Percentiles rank a stretch among this genome's conserved stretches.
Evolutionary conservation across 768 basidiomycete genomes (phyloP).

Genomic region (Trichaptum fuscoviolaceum): DNA sequence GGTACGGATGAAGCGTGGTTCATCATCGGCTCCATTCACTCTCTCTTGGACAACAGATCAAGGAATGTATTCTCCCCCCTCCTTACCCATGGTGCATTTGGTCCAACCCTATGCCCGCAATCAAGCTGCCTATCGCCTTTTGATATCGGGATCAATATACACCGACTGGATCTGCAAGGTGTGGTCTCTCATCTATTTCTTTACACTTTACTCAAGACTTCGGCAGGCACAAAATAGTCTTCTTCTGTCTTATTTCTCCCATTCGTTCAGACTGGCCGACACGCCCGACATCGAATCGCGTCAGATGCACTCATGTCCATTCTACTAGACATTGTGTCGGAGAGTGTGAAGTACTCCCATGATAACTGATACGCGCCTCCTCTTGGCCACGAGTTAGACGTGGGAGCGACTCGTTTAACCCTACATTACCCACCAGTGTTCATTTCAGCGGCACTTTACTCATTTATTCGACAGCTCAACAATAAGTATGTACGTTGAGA

Average conservation of each 20-base stretch:
- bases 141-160: neutral
- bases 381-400: neutral
- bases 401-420: neutral
- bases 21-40: neutral
- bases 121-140: neutral
- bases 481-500: neutral
- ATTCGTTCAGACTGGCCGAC: neutral
- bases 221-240: neutral
- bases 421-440: neutral
- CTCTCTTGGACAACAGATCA: neutral
- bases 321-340: neutral
- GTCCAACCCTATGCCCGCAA: neutral
- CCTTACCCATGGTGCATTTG: neutral
- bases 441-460: neutral
- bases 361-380: neutral
- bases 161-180: neutral
- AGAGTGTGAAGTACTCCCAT: conserved; percentile 1
- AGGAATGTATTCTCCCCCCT: neutral
- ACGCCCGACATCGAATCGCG: neutral
- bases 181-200: neutral
- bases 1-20: neutral
- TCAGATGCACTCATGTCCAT: neutral
- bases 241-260: neutral
- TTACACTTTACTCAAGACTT: neutral
- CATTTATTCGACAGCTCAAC: neutral